These are phyloP conservation scores for Chrysosporium keratinophilum DNA, from an alignment of 2,329 filamentous ascomycete species.

Conservation along the genomic window DNA sequence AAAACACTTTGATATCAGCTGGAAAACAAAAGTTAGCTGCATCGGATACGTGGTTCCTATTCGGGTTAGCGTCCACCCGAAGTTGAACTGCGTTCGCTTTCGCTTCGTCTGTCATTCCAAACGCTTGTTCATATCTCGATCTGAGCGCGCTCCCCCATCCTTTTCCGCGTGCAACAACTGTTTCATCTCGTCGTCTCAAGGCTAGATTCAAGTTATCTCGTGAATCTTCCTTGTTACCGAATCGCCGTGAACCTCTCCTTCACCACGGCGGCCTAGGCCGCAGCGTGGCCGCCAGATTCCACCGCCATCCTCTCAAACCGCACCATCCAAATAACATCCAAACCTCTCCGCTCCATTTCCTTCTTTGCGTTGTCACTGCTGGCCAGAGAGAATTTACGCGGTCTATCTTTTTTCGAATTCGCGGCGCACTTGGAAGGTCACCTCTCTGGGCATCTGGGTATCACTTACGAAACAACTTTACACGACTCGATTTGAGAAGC, in stretches of 20 bases:
- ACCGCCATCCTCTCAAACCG: background rate
- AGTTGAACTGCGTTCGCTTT: too few relatives aligned
- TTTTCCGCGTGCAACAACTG: too few relatives aligned
- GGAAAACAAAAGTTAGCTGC: too few relatives aligned
- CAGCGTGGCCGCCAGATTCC: constrained; percentile 1
- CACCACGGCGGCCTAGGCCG: constrained; percentile 10
- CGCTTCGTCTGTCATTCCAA: too few relatives aligned
- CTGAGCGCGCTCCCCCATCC: too few relatives aligned
- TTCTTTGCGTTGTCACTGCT: background rate
- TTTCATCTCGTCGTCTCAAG: background rate
- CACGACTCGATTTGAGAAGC: background rate
- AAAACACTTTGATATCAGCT: too few relatives aligned
- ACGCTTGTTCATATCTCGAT: too few relatives aligned
- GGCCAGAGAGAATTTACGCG: background rate
- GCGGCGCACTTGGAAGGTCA: too few relatives aligned
- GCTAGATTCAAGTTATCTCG: background rate
- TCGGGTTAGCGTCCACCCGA: too few relatives aligned
- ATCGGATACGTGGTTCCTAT: too few relatives aligned
- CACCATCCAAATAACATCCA: background rate
- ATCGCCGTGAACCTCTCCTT: background rate
- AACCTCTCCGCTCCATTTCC: background rate
- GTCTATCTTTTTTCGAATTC: background rate
- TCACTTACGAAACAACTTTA: background rate
- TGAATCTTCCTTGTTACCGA: background rate
- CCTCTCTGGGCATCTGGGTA: background rate